These are phyloP conservation scores for Citrus cavaleriei DNA, from an alignment of 345 rosid species.

Conservation along the genomic window DNA sequence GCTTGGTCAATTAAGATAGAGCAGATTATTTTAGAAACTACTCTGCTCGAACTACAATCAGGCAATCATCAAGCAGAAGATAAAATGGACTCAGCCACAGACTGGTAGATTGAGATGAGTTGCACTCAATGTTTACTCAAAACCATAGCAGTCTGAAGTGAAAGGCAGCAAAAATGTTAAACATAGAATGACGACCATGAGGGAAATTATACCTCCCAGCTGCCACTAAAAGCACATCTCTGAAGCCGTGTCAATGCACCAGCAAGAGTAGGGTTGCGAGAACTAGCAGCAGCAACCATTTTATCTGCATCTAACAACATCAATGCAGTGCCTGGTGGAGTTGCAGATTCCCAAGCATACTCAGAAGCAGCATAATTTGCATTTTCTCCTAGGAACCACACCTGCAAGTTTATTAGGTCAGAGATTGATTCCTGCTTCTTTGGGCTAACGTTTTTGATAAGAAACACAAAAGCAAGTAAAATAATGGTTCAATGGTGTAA, in stretches of 20 bases:
- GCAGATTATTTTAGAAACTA: background rate
- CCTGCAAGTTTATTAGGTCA: conserved; percentile 44
- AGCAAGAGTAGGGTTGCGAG: conserved; percentile 97
- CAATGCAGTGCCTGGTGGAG: conserved; percentile 99
- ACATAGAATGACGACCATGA: conserved; percentile 13
- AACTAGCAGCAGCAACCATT: conserved; percentile 99
- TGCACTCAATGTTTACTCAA: background rate
- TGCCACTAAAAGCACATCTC: conserved; percentile 98
- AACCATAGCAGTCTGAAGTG: background rate
- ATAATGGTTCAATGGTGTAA: background rate
- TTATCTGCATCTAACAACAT: conserved; percentile 99
- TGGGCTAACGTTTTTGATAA: background rate
- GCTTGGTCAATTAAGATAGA: background rate
- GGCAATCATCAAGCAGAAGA: background rate
- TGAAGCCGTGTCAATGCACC: conserved; percentile 98
- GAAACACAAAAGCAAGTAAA: background rate
- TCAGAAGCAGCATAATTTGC: conserved; percentile 99
- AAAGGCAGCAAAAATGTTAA: background rate
- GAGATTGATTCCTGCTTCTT: background rate
- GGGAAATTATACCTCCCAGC: conserved; percentile 90
- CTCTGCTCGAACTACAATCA: background rate
- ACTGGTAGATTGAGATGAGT: background rate
- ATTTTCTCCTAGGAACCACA: conserved; percentile 99
- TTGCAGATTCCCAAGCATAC: conserved; percentile 99
- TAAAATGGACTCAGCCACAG: background rate